Evolutionary conservation across 371 early-diverging fungal genomes (phyloP), one percentile per base, ranked within the genome.

Genomic region (Mortierella sp.): DNA sequence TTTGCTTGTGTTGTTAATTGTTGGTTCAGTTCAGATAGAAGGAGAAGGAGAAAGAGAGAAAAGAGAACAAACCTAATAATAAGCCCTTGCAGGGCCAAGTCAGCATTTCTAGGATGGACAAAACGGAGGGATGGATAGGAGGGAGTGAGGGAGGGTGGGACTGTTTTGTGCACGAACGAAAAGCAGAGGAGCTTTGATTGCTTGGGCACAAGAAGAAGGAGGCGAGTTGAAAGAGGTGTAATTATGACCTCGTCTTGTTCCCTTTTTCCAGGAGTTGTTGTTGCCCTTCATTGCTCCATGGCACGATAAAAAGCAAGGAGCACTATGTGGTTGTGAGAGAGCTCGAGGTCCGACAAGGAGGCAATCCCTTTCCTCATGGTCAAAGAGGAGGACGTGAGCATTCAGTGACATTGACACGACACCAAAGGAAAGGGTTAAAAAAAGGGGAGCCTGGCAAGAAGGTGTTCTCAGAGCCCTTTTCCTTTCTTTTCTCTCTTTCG

Each of bases 41-140:
- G 6, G 43, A 40, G 43, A 40, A 6, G 6, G 43, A 57, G 51
- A 28, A 46, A 14, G 8, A 28, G 16, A 48, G 10, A 46, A 13
- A 57, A 19, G 44, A 46, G n/a, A n/a, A 57, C 14, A 26, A 73
- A 44, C 24, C 19, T 44, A 53, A 57, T 53, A 54, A 73, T 53
- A 54, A 73, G 19, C 53, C 53, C 67, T n/a, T n/a, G 73, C 54
- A 46, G 21, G 59, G 46, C 19, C 46, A 74, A 40, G 67, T 40
- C 40, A 40, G 67, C 67, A 67, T 67, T 67, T 40, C 67, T 67
- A 40, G 67, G 43, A 67, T 34, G 40, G 24, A 44, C 46, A 46
- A 64, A 51, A 51, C 14, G 40, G 44, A 74, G 26, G 61, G 61
- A 69, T 9, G 44, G 40, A 46, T 48, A n/a, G 16, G 73, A 72